phyloP scores from a whole-genome alignment of 768 basidiomycete species.

The Termitomyces sp. region DNA sequence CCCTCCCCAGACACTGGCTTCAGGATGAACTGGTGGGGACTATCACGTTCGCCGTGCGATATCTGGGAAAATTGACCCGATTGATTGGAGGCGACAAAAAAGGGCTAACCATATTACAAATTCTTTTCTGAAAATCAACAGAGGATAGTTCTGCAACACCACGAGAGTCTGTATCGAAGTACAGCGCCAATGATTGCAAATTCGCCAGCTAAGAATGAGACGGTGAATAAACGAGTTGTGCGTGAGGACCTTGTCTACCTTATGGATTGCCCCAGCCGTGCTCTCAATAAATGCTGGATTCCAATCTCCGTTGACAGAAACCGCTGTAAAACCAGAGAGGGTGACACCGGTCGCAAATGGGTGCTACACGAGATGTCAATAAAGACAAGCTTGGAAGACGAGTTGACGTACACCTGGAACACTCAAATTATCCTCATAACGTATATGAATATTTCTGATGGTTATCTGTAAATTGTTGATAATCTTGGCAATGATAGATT shows the following conservation, averaged over 20 bases:
- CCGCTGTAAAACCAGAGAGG: conserved; percentile 79
- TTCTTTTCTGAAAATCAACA: conserved; percentile 63
- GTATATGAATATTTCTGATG: conserved; percentile 91
- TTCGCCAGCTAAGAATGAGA: conserved; percentile 61
- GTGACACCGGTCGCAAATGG: conserved; percentile 93
- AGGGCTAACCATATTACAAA: conserved; percentile 61
- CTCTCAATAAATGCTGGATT: conserved; percentile 89
- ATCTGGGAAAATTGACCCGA: conserved; percentile 27
- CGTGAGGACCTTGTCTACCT: conserved; percentile 38
- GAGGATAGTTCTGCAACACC: conserved; percentile 68
- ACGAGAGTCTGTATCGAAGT: conserved; percentile 90
- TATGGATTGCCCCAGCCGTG: conserved; percentile 81
- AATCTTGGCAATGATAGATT: conserved; percentile 81
- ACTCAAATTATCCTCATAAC: conserved; percentile 93
- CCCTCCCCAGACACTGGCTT: conserved; percentile 96
- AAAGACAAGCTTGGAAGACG: conserved; percentile 3
- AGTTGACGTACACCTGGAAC: conserved; percentile 76
- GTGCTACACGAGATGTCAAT: conserved; percentile 46
- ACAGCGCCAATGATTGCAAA: conserved; percentile 81
- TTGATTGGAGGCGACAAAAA: background rate
- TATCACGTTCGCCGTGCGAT: conserved; percentile 40
- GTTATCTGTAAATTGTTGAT: conserved; percentile 96
- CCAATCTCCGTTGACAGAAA: conserved; percentile 88
- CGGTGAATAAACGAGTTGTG: background rate
- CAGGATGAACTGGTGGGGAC: conserved; percentile 86